Percentiles rank a stretch among this genome's conserved stretches.
Evolutionary conservation across 108 stramenopile species (phyloP).

Genomic region (Cyclotella kingstonii): DNA sequence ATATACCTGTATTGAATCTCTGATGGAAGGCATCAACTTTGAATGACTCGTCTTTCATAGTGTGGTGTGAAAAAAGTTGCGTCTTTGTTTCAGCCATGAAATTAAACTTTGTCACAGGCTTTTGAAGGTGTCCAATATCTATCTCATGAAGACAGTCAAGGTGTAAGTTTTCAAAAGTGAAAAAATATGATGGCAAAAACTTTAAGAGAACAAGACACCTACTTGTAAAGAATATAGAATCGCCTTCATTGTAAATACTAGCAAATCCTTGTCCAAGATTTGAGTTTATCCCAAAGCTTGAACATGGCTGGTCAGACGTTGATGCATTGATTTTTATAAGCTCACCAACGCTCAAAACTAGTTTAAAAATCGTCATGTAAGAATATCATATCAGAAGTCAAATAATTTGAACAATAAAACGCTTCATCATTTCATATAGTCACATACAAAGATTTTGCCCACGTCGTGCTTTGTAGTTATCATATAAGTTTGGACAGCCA

Average conservation of each 20-base stretch:
- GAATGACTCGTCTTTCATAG: slow-evolving; percentile 35
- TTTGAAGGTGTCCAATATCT: slow-evolving; percentile 13
- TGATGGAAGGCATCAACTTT: slow-evolving; percentile 38
- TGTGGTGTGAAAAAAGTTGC: slow-evolving; percentile 26
- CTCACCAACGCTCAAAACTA: neutral
- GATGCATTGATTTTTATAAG: slow-evolving; percentile 34
- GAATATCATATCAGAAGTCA: neutral
- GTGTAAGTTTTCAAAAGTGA: neutral
- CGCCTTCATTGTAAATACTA: slow-evolving; percentile 37
- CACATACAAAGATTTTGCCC: slow-evolving; percentile 4
- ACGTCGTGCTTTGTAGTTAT: slow-evolving; percentile 17
- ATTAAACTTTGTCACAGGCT: slow-evolving; percentile 11
- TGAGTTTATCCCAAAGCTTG: slow-evolving; percentile 46
- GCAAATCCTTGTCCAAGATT: slow-evolving; percentile 8
- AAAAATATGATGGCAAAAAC: neutral
- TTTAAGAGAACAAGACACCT: neutral
- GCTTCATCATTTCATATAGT: too few species aligned
- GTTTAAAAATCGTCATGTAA: neutral
- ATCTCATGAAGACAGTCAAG: too few species aligned
- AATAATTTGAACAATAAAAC: too few species aligned
- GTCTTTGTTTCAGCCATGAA: slow-evolving; percentile 25
- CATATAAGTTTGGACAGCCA: slow-evolving; percentile 9
- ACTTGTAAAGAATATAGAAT: slow-evolving; percentile 30
- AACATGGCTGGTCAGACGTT: slow-evolving; percentile 40
- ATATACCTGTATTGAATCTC: slow-evolving; percentile 22